A percentile compares a stretch with the other conserved stretches of the same genome.
These are phyloP conservation scores for Phytophthora idaei DNA, from an alignment of 352 stramenopile genomes.

Conservation along the genomic window DNA sequence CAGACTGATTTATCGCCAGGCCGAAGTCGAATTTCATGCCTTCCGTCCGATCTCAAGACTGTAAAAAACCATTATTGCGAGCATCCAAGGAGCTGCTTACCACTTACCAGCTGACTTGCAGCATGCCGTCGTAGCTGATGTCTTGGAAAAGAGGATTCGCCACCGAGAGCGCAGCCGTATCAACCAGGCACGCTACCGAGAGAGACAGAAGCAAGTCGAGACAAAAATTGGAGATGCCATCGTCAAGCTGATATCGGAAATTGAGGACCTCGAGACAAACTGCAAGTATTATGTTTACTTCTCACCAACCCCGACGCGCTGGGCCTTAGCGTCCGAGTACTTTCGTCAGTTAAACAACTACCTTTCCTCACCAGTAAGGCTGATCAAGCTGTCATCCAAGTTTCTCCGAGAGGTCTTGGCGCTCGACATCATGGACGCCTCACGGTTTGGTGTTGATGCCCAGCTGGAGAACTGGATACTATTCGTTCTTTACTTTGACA, in stretches of 20 bases:
- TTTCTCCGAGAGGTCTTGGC: background rate
- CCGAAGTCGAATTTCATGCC: too few relatives aligned
- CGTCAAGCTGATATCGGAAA: background rate
- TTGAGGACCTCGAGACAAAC: background rate
- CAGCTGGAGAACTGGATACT: conserved; percentile 6
- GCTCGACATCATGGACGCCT: too few relatives aligned
- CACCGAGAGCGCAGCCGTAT: too few relatives aligned
- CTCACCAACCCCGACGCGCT: background rate
- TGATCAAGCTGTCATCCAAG: background rate
- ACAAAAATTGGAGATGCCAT: conserved; percentile 1
- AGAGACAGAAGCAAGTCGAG: background rate
- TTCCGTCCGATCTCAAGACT: too few relatives aligned
- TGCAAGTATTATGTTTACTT: background rate
- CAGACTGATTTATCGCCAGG: too few relatives aligned
- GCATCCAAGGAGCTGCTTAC: too few relatives aligned
- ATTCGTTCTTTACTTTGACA: conserved; percentile 4
- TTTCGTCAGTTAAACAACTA: conserved; percentile 14
- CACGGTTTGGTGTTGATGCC: background rate
- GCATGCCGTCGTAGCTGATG: too few relatives aligned
- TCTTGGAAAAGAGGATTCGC: too few relatives aligned
- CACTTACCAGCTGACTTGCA: too few relatives aligned
- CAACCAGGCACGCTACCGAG: too few relatives aligned
- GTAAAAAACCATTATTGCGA: too few relatives aligned
- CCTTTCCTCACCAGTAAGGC: conserved; percentile 1
- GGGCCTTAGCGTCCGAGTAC: conserved; percentile 11